Base-by-base conservation (phyloP, 345 rosid genomes). In the Euclidium syriacum region DNA sequence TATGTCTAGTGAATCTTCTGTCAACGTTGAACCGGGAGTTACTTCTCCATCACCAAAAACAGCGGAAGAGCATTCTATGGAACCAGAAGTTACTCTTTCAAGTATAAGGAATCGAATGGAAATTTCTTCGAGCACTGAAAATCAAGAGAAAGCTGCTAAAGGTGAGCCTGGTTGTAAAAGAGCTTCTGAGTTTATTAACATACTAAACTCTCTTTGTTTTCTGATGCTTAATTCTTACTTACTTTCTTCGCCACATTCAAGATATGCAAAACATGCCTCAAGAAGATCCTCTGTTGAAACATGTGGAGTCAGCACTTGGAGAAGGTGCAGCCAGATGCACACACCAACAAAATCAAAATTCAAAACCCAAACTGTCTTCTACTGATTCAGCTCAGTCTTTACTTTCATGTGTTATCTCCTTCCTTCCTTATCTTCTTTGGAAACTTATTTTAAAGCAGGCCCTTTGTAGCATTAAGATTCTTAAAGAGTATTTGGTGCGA, bases 221-320 rank as follows among this genome's bases (percentile, higher is more conserved):
- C 2, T 32, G 58, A 25, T 49, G 47, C 11, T 33, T 61, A 32
- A 59, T 35, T 34, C 46, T 10, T 34, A 26, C 34, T 15, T 46
- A 24, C 34, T 47, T 24, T 7, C 5, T 22, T 50, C 17, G 19
- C 19, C 58, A 38, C 26, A 16, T 38, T 38, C 7, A 52, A 52
- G 61, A 35, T 41, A 29, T 55, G 64, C 47, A 56, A 52, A 30
- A 14, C 34, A 30, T 52, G 56, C 48, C 16, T 10, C 48, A 55
- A 55, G 64, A 56, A 46, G 63, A 12, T 44, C 42, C 35, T 30
- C 12, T 0, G 43, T 15, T 26, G 6, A 6, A 36, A 24, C 47
- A 23, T 5, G 10, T 15, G 41, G 50, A 36, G n/a, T 56, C 62
- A 54, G 11, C 25, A 34, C 36, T 17, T 18, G 32, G 14, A 34